Evolutionary conservation across 257 asterid genomes (phyloP).

Genomic region (Solanum paucissectum): DNA sequence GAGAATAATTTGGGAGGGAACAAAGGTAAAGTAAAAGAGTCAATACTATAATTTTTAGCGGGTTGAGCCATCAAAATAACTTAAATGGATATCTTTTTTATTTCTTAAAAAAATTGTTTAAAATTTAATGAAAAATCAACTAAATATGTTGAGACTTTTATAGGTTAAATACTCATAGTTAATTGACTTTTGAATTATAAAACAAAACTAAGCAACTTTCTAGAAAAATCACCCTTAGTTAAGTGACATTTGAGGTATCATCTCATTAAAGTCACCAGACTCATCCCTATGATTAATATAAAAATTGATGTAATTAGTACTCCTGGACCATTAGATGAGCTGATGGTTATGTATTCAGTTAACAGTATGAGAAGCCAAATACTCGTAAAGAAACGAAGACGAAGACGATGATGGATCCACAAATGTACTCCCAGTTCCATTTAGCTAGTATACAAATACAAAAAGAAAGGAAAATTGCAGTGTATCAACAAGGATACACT

Average conservation of each 20-base stretch:
- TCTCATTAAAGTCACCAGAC: not conserved
- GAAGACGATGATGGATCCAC: not conserved
- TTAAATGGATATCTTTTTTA: no score
- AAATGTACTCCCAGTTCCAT: not conserved
- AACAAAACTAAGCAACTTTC: not conserved
- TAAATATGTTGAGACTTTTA: no score
- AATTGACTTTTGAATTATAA: no score
- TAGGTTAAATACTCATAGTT: no score
- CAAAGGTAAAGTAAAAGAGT: not conserved
- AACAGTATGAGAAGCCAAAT: not conserved
- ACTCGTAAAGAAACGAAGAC: not conserved
- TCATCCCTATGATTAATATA: not conserved
- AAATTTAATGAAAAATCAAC: not conserved
- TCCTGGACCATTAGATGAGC: not conserved
- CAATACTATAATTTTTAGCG: not conserved
- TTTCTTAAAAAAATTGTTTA: no score
- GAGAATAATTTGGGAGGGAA: not conserved
- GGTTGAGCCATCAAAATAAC: not conserved
- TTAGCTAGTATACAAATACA: conserved; percentile 11
- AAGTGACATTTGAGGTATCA: not conserved
- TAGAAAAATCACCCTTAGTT: not conserved
- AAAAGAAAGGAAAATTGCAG: conserved; percentile 1
- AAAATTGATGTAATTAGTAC: not conserved
- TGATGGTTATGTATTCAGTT: not conserved
- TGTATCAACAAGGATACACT: conserved; percentile 30